Percentiles rank a stretch among this genome's conserved stretches.
These are phyloP conservation scores for Bipolaris sorokiniana DNA, from an alignment of 2,329 filamentous ascomycete genomes.

Conservation along the genomic window DNA sequence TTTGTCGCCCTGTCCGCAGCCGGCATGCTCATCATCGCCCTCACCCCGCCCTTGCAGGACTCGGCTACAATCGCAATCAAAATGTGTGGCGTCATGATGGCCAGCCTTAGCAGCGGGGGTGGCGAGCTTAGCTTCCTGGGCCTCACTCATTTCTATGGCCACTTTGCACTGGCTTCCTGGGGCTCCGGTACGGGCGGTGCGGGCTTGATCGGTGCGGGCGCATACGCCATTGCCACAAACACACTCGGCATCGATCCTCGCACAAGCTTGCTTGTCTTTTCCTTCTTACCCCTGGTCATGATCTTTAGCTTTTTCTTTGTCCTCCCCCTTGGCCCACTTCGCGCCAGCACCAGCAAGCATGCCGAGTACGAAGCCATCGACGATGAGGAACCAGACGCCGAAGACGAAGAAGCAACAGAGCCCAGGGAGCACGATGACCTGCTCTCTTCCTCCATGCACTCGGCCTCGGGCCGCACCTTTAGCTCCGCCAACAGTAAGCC, in stretches of 20 bases:
- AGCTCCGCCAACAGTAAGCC: conserved; percentile 20
- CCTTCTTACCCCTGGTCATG: conserved; percentile 82
- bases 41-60: conserved; percentile 69
- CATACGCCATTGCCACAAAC: conserved; percentile 86
- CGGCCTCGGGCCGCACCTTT: conserved; percentile 38
- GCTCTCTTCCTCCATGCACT: conserved; percentile 43
- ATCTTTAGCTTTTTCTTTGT: conserved; percentile 83
- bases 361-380: conserved; percentile 62
- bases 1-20: conserved; percentile 77
- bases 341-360: conserved; percentile 52
- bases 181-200: conserved; percentile 90
- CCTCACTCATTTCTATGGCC: conserved; percentile 91
- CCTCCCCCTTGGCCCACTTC: conserved; percentile 71
- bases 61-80: conserved; percentile 72
- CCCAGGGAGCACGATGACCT: conserved; percentile 47
- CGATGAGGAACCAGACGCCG: conserved; percentile 39
- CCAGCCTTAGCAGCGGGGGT: conserved; percentile 82
- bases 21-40: conserved; percentile 88
- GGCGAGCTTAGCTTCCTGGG: conserved; percentile 92
- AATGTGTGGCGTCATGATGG: conserved; percentile 81
- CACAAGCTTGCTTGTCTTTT: conserved; percentile 76
- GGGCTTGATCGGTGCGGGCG: conserved; percentile 81
- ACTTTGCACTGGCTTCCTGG: conserved; percentile 87
- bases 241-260: conserved; percentile 76
- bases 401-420: conserved; percentile 32